A percentile compares a stretch with the other conserved stretches of the same genome.
phyloP scores from a whole-genome alignment of 2,329 filamentous ascomycete species.

The Pleurostoma richardsiae region DNA sequence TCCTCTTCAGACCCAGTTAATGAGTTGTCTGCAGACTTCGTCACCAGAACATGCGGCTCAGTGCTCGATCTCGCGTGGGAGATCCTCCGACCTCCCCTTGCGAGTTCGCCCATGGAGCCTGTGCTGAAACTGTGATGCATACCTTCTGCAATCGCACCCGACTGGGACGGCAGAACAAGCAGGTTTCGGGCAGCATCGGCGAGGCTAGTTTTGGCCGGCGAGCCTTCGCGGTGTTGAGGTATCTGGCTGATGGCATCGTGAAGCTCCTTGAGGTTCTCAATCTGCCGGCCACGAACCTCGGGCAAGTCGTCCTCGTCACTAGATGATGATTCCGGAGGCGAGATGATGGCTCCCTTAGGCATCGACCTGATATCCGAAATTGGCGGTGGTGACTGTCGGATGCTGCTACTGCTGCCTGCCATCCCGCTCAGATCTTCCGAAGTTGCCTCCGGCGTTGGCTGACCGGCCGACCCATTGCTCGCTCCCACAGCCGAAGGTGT shows the following conservation, averaged over 20 bases:
- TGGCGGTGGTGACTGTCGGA: slow-evolving; percentile 81
- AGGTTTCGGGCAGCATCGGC: slow-evolving; percentile 22
- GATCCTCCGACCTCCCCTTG: slow-evolving; percentile 31
- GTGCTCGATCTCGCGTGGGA: slow-evolving; percentile 51
- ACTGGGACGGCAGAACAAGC: slow-evolving; percentile 28
- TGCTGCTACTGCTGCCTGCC: slow-evolving; percentile 46
- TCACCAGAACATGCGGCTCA: slow-evolving; percentile 44
- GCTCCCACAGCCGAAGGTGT: slow-evolving; percentile 40
- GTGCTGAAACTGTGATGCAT: slow-evolving; percentile 45
- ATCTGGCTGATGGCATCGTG: slow-evolving; percentile 81
- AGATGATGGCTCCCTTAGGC: slow-evolving; percentile 80
- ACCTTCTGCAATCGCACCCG: slow-evolving; percentile 22
- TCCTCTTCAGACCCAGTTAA: slow-evolving; percentile 56
- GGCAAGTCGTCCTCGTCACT: slow-evolving; percentile 74
- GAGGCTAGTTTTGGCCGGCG: slow-evolving; percentile 33
- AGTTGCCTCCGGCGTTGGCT: slow-evolving; percentile 43
- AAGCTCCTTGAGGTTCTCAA: slow-evolving; percentile 59
- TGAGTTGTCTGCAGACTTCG: slow-evolving; percentile 43
- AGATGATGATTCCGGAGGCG: slow-evolving; percentile 79
- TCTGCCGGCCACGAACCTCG: slow-evolving; percentile 39
- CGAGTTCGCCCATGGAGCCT: slow-evolving; percentile 35
- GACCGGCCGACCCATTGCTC: slow-evolving; percentile 24
- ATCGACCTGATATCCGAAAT: slow-evolving; percentile 67
- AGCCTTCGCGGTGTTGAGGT: slow-evolving; percentile 57
- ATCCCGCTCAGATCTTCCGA: slow-evolving; percentile 44